A percentile compares a stretch with the other conserved stretches of the same genome.
These are phyloP conservation scores for Pyrus hybrid DNA, from an alignment of 331 rosid species.

Conservation along the genomic window DNA sequence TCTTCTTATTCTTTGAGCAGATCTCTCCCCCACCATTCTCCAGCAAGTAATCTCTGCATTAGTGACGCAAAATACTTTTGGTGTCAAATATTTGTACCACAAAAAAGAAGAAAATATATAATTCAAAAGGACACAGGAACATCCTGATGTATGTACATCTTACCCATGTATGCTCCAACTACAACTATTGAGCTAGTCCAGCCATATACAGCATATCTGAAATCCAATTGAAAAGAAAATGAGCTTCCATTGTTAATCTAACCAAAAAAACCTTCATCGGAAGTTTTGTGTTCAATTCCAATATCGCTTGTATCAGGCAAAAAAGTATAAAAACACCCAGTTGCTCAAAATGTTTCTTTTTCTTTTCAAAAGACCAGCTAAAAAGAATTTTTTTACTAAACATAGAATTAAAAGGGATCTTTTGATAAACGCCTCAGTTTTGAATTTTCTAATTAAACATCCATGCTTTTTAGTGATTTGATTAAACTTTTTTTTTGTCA, in stretches of 20 bases:
- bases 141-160: slow-evolving; percentile 2
- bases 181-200: slow-evolving; percentile 58
- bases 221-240: slow-evolving; percentile 1
- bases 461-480: too few relatives aligned
- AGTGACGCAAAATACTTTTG: background rate
- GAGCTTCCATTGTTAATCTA: background rate
- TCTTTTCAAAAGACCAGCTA: background rate
- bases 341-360: too few relatives aligned
- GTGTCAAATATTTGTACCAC: background rate
- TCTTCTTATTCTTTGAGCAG: slow-evolving; percentile 73
- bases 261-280: too few relatives aligned
- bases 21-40: slow-evolving; percentile 85
- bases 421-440: too few relatives aligned
- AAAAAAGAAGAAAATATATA: background rate
- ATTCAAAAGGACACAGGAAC: background rate
- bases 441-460: too few relatives aligned
- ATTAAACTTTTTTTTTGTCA: too few relatives aligned
- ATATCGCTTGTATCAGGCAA: too few relatives aligned
- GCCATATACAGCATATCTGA: slow-evolving; percentile 68
- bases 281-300: too few relatives aligned
- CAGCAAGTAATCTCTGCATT: slow-evolving; percentile 86
- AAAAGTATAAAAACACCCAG: too few relatives aligned
- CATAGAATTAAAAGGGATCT: too few relatives aligned
- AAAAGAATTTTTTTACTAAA: background rate
- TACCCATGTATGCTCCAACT: slow-evolving; percentile 82